Evolutionary conservation across 2,329 filamentous ascomycete genomes (phyloP).

Genomic region (Bipolaris zeicola): DNA sequence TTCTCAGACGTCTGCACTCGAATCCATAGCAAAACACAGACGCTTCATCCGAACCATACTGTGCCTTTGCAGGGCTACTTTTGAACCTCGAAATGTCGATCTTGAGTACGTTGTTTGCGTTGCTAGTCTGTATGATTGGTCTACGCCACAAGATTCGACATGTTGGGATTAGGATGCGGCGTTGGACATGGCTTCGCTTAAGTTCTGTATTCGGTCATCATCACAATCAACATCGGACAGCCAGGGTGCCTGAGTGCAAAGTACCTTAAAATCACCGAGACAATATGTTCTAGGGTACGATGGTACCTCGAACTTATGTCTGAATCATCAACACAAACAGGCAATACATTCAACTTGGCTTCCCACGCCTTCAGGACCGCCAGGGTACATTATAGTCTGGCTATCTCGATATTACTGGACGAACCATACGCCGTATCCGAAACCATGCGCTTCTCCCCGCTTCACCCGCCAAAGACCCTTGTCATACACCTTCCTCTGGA

Average conservation of each 20-base stretch:
- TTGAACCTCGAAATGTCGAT: slow-evolving; percentile 38
- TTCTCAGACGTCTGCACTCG: slow-evolving; percentile 70
- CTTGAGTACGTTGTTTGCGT: slow-evolving; percentile 27
- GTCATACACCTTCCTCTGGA: background rate
- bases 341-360: background rate
- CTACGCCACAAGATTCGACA: slow-evolving; percentile 29
- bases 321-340: background rate
- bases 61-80: slow-evolving; percentile 49
- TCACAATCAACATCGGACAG: slow-evolving; percentile 6
- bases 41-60: slow-evolving; percentile 50
- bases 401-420: background rate
- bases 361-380: background rate
- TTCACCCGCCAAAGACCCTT: background rate
- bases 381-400: background rate
- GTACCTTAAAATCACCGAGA: background rate
- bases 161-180: slow-evolving; percentile 28
- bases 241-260: background rate
- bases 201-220: slow-evolving; percentile 15
- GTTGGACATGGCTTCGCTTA: slow-evolving; percentile 37
- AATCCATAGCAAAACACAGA: slow-evolving; percentile 72
- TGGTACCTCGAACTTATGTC: background rate
- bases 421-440: background rate
- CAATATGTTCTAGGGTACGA: background rate
- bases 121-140: slow-evolving; percentile 27
- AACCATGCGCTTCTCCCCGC: background rate